Percentiles rank a stretch among this genome's conserved stretches.
These are phyloP conservation scores for Solanum chmielewskii DNA, from an alignment of 257 asterid species.

Conservation along the genomic window DNA sequence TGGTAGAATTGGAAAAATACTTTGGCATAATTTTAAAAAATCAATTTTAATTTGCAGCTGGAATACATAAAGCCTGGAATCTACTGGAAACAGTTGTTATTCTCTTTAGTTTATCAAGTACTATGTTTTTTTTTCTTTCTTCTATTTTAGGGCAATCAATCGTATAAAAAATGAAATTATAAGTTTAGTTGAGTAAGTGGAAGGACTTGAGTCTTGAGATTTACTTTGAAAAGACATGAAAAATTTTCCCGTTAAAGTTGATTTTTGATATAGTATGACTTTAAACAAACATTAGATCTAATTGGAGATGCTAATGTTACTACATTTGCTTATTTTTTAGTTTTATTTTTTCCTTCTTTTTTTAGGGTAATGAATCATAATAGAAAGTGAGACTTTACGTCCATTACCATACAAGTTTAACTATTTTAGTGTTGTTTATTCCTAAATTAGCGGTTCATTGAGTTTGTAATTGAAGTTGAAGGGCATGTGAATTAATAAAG, in stretches of 20 bases:
- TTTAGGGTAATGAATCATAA: background rate
- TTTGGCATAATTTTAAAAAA: background rate
- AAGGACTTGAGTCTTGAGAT: background rate
- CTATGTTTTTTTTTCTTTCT: background rate
- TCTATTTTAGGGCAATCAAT: background rate
- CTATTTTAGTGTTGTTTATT: background rate
- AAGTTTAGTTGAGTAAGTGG: background rate
- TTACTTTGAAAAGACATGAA: background rate
- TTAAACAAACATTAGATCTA: background rate
- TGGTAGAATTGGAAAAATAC: background rate
- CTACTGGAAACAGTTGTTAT: background rate
- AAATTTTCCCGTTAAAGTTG: background rate
- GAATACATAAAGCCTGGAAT: background rate
- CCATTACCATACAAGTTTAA: background rate
- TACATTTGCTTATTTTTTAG: background rate
- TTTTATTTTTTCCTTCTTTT: background rate
- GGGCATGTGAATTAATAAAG: background rate
- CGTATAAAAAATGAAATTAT: background rate
- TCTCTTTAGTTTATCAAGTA: background rate
- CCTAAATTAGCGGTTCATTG: background rate
- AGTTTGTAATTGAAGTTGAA: background rate
- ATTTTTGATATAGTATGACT: background rate
- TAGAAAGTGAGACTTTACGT: background rate
- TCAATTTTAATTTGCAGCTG: background rate
- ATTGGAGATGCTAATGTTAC: background rate